Conservation (phyloP, 2,329 filamentous ascomycete species). For the Arthrobotrys entomopaga region DNA sequence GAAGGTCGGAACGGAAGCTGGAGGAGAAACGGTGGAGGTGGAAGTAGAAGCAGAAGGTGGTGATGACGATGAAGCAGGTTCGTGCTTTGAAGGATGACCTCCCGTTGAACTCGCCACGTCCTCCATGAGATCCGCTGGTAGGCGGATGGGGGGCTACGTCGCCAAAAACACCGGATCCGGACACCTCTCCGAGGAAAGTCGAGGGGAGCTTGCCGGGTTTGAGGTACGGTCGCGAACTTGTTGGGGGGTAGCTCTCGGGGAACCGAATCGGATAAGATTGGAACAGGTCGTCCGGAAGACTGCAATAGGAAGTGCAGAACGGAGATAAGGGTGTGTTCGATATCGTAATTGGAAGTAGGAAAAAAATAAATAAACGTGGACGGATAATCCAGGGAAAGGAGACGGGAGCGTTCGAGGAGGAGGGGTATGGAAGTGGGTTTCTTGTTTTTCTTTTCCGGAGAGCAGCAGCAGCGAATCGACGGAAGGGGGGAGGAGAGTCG, state of each 20-base stretch:
- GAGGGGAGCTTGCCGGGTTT: slow-evolving; percentile 21
- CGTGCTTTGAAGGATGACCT: slow-evolving; percentile 48
- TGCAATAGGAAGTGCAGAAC: slow-evolving; percentile 25
- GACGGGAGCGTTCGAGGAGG: not conserved
- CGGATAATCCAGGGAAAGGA: not conserved
- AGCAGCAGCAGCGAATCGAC: not conserved
- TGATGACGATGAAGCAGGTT: slow-evolving; percentile 1
- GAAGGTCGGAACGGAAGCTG: slow-evolving; percentile 19
- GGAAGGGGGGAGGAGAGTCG: not conserved
- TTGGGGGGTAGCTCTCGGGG: slow-evolving; percentile 16
- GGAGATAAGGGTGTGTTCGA: slow-evolving; percentile 29
- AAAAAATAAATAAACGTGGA: slow-evolving; percentile 3
- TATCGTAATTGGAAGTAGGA: slow-evolving; percentile 10
- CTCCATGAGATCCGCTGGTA: slow-evolving; percentile 53
- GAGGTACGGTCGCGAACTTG: slow-evolving; percentile 21
- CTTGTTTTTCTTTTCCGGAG: not conserved
- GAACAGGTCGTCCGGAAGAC: slow-evolving; percentile 26
- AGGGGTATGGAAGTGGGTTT: slow-evolving; percentile 6
- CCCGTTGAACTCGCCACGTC: slow-evolving; percentile 51
- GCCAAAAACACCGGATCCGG: slow-evolving; percentile 30
- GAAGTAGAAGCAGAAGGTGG: slow-evolving; percentile 14
- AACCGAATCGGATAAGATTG: slow-evolving; percentile 1
- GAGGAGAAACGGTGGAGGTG: slow-evolving; percentile 26
- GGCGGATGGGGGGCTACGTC: slow-evolving; percentile 51
- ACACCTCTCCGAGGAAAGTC: slow-evolving; percentile 19